phyloP scores from a whole-genome alignment of 805 yeast species.

The Schizosaccharomyces osmophilus region DNA sequence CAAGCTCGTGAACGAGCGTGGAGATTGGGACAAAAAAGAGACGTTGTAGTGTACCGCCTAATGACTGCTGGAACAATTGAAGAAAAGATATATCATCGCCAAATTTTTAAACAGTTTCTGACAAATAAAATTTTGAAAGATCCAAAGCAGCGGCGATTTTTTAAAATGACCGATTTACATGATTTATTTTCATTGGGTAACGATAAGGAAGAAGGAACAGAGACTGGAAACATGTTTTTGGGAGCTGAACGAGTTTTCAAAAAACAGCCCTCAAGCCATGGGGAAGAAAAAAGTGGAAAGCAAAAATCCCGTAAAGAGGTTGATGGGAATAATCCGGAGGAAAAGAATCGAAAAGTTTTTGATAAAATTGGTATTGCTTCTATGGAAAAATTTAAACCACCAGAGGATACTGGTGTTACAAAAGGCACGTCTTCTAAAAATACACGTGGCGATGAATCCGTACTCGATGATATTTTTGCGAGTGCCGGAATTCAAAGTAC shows the following conservation, averaged over 20 bases:
- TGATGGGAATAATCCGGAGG: slow-evolving; percentile 28
- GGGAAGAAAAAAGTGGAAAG: slow-evolving; percentile 9
- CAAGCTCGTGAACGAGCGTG: slow-evolving; percentile 95
- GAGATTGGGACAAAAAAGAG: slow-evolving; percentile 85
- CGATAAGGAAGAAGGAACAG: slow-evolving; percentile 32
- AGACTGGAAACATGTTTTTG: slow-evolving; percentile 38
- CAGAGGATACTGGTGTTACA: slow-evolving; percentile 3
- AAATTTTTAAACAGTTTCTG: slow-evolving; percentile 79
- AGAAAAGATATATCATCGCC: slow-evolving; percentile 89
- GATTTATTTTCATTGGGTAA: slow-evolving; percentile 46
- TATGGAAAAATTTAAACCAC: slow-evolving; percentile 30
- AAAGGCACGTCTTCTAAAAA: background rate
- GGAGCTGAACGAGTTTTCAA: slow-evolving; percentile 20
- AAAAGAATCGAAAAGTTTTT: slow-evolving; percentile 31
- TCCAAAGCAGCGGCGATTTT: slow-evolving; percentile 80
- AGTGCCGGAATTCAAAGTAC: slow-evolving; percentile 50
- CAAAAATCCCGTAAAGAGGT: slow-evolving; percentile 15
- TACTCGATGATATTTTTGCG: slow-evolving; percentile 51
- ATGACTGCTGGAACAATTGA: slow-evolving; percentile 92
- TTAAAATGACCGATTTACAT: slow-evolving; percentile 75
- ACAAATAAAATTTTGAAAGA: slow-evolving; percentile 85
- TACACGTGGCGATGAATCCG: slow-evolving; percentile 5
- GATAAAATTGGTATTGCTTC: slow-evolving; percentile 31
- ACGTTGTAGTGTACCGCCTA: slow-evolving; percentile 69
- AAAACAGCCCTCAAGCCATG: background rate